These are phyloP conservation scores for Prunus mira DNA, from an alignment of 306 rosid genomes.

Conservation along the genomic window DNA sequence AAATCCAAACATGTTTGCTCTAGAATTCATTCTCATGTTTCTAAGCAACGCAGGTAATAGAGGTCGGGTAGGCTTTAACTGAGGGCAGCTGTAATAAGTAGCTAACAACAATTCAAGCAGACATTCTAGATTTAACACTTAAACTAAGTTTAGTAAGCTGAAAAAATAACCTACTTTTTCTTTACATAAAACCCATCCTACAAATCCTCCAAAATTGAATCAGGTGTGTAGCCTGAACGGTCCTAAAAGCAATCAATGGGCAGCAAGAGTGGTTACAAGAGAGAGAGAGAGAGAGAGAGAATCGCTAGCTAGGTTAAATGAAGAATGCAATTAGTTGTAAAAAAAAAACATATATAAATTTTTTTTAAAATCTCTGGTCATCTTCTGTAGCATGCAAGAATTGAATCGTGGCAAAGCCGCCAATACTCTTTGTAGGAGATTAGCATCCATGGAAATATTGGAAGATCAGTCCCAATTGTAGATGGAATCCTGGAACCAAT, in stretches of 20 bases:
- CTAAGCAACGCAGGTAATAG: no score
- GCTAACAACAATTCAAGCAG: background rate
- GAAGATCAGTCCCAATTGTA: conserved; percentile 49
- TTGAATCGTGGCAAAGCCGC: conserved; percentile 64
- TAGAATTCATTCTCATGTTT: no score
- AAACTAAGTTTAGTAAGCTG: background rate
- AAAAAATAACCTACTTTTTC: background rate
- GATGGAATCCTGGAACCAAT: conserved; percentile 46
- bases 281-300: background rate
- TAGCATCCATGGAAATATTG: conserved; percentile 80
- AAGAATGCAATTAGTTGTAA: background rate
- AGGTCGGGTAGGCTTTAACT: no score
- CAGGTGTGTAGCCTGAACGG: background rate
- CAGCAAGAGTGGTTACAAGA: background rate
- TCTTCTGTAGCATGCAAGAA: conserved; percentile 47
- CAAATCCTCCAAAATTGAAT: conserved; percentile 5
- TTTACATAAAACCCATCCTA: background rate
- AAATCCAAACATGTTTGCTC: no score
- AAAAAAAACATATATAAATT: no score
- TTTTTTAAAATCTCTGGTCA: background rate
- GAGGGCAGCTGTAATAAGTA: no score
- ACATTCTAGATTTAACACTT: background rate
- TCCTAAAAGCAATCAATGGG: background rate
- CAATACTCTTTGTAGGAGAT: conserved; percentile 74
- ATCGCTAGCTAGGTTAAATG: background rate